Base-by-base conservation (phyloP, 805 yeast genomes). In the Yarrowia osloensis region DNA sequence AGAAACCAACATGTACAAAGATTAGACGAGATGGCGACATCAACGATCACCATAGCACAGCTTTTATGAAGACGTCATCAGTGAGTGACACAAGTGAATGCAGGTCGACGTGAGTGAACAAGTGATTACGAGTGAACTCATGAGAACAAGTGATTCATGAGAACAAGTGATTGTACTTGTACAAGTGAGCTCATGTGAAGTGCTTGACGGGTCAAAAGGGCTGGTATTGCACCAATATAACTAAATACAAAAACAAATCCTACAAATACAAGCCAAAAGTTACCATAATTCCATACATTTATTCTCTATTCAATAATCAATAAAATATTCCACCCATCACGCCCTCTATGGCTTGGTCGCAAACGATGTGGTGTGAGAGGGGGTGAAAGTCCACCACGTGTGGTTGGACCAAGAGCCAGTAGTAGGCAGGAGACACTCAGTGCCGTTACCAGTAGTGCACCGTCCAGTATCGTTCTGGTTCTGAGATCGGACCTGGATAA, bases 381-480 rank as follows among this genome's bases (percentile, higher is more conserved):
- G 66, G 44, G 66, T 61, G 66, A 44, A 61, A 31, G 66, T 61
- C 54, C 54, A 61, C 66, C 66, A 61, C 22, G 21, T 19, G 21
- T 61, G 66, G 29, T 28, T 46, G 22, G 52, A 29, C 66, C 66
- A 61, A 35, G 54, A 28, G 35, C 66, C 66, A 33, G 66, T 61
- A 28, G 54, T 6, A 33, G 66, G 66, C 54, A 61, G 44, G 8
- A 29, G 39, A 19, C 55, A 49, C 39, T 49, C 26, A 21, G 31
- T 19, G 12, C 63, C 35, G 39, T 39, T 57, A 12, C 57, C 57
- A 22, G 39, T 49, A n/a, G 11, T 19, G 55, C 55, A 49, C 7
- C 35, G 39, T 37, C 65, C 65, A 57, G 66, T 61, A 26, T 61
- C 66, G 54, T 61, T 61, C 66, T 61, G 66, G 54, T 44, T 46